Evolutionary conservation across 169 alveolate species (phyloP).

Genomic region (Plasmodium inui): DNA sequence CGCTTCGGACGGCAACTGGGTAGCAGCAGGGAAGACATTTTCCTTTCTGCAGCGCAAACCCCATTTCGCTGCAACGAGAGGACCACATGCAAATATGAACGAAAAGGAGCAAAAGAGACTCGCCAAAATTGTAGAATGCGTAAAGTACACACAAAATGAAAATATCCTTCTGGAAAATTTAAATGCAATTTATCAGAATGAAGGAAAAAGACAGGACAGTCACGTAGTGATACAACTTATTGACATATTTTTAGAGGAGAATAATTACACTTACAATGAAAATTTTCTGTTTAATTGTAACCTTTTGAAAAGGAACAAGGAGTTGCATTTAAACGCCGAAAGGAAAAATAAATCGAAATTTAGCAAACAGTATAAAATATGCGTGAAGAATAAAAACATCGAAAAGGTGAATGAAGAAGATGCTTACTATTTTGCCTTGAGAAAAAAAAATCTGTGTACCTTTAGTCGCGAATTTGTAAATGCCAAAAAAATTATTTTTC

Average conservation of each 20-base stretch:
- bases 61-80: neutral
- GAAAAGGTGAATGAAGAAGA: constrained; percentile 77
- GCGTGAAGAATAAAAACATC: constrained; percentile 51
- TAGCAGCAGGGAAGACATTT: neutral
- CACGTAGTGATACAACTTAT: constrained; percentile 46
- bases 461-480: constrained; percentile 51
- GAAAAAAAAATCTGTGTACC: constrained; percentile 49
- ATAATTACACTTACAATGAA: constrained; percentile 66
- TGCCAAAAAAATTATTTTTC: constrained; percentile 53
- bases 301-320: constrained; percentile 40
- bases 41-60: neutral
- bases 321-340: constrained; percentile 19
- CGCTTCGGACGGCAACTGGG: neutral
- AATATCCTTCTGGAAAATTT: constrained; percentile 69
- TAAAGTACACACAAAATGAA: constrained; percentile 60
- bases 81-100: constrained; percentile 29
- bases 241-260: constrained; percentile 65
- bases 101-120: constrained; percentile 40
- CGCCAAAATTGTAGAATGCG: constrained; percentile 28
- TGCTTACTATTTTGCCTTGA: constrained; percentile 45
- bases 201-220: constrained; percentile 21
- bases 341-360: constrained; percentile 38
- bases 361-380: constrained; percentile 53
- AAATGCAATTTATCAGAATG: constrained; percentile 33
- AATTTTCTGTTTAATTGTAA: constrained; percentile 59